These are phyloP conservation scores for Talaromyces borbonicus DNA, from an alignment of 495 filamentous ascomycete species.

Conservation along the genomic window DNA sequence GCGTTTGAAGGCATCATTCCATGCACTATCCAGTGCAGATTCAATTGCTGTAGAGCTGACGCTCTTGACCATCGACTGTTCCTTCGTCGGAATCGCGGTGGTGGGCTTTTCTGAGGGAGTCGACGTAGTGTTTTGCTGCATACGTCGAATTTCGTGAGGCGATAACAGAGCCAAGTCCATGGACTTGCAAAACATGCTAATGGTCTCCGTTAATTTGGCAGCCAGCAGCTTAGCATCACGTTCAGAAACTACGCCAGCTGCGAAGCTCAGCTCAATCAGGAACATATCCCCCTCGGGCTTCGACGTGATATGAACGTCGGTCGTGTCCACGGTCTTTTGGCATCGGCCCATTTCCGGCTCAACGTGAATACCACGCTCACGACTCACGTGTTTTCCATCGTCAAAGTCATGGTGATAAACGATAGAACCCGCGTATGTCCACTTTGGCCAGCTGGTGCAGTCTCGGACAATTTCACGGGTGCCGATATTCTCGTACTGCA, in stretches of 20 bases:
- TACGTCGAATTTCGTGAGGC: not conserved
- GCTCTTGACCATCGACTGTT: not conserved
- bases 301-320: not conserved
- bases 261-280: not conserved
- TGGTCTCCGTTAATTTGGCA: not conserved
- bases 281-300: not conserved
- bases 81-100: not conserved
- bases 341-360: not conserved
- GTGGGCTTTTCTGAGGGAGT: not conserved
- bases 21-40: not conserved
- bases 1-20: not conserved
- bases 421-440: not conserved
- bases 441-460: constrained; percentile 5
- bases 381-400: not conserved
- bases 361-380: not conserved
- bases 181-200: not conserved
- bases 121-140: not conserved
- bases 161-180: not conserved
- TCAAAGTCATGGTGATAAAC: constrained; percentile 7
- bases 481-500: constrained; percentile 5
- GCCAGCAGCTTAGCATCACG: not conserved
- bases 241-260: not conserved
- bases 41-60: not conserved
- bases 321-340: not conserved
- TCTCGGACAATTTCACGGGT: constrained; percentile 4